Base-by-base conservation (phyloP, 352 stramenopile genomes). In the Phytophthora sp. region DNA sequence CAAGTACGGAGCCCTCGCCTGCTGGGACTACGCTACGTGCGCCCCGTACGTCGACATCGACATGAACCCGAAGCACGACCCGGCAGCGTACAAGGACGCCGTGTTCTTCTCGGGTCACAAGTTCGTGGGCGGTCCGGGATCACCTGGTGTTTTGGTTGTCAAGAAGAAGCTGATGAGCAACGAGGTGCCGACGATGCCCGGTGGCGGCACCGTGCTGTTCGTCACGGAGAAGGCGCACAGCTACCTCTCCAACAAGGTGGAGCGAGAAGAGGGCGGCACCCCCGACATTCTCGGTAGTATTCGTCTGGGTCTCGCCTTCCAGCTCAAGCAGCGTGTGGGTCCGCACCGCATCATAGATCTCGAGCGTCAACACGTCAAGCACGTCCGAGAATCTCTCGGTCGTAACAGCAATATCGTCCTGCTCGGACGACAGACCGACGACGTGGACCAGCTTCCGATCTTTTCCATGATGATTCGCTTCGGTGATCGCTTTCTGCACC, bases 51-150 rank as follows among this genome's bases (percentile, higher is more conserved):
- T 97, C 2, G 60, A 76, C 4, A 95, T 99, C n/a, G 77, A 98
- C 74, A 98, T 99, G 95, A 99, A 99, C 82, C 94, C 96, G 6
- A 75, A 79, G 28, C 20, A 77, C 9, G 51, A 69, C 2, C 50
- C 52, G 5, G 7, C 30, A 1, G 66, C 71, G 2, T 80, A 89
- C 51, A 98, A 98, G 62, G 96, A 99, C 76, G 97, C 96, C 0
- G 81, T 99, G 23, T 98, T 98, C 71, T 91, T 99, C 54, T 98
- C 85, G 3, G 90, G 92, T 2, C 97, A 99, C 84, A 99, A 99
- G 75, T 96, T 99, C 45, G 61, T 98, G 11, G 97, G 97, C 30
- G 97, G 97, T 6, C 87, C 91, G 0, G 91, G 89, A 9, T 95
- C 91, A 5, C 90, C 96, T 3, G 96, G 96, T 13, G 89, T 99